Conservation (phyloP, 768 basidiomycete genomes). For the Piloderma croceum region DNA sequence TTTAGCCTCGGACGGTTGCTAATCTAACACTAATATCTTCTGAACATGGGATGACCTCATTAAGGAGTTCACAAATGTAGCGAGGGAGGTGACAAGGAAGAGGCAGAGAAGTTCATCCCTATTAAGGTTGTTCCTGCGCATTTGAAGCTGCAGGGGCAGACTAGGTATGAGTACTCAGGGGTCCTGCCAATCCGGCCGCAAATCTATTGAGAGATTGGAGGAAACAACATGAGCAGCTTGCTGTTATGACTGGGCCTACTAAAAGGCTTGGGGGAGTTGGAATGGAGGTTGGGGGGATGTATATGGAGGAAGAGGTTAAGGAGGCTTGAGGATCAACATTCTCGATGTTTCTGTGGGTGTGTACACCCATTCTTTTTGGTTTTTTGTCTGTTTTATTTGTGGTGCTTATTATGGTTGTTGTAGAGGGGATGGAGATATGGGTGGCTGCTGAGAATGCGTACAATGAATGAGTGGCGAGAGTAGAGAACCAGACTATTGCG, state of each 20-base stretch:
- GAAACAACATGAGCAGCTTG: slow-evolving; percentile 95
- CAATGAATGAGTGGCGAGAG: slow-evolving; percentile 93
- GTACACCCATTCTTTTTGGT: too few species aligned
- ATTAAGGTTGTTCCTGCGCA: slow-evolving; percentile 93
- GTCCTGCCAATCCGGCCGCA: too few species aligned
- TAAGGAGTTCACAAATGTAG: slow-evolving; percentile 90
- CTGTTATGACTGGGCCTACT: slow-evolving; percentile 94
- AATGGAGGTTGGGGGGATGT: slow-evolving; percentile 81
- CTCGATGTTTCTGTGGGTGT: slow-evolving; percentile 87
- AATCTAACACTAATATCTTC: slow-evolving; percentile 78
- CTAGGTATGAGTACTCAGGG: too few species aligned
- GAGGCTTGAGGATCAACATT: slow-evolving; percentile 92
- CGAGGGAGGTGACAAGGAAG: slow-evolving; percentile 87
- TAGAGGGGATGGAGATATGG: slow-evolving; percentile 98
- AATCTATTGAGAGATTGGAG: slow-evolving; percentile 88
- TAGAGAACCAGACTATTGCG: slow-evolving; percentile 98
- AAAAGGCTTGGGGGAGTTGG: slow-evolving; percentile 73
- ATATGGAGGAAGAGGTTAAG: slow-evolving; percentile 97
- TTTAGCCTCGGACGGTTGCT: too few species aligned
- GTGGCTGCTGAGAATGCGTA: slow-evolving; percentile 95
- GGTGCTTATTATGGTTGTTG: neutral
- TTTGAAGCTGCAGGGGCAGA: slow-evolving; percentile 83
- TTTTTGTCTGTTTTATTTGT: slow-evolving; percentile 2
- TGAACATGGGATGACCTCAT: slow-evolving; percentile 87
- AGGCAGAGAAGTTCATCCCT: slow-evolving; percentile 87